Percentiles rank a stretch among this genome's conserved stretches.
phyloP scores from a whole-genome alignment of 345 rosid species.

The Kernera saxatilis region DNA sequence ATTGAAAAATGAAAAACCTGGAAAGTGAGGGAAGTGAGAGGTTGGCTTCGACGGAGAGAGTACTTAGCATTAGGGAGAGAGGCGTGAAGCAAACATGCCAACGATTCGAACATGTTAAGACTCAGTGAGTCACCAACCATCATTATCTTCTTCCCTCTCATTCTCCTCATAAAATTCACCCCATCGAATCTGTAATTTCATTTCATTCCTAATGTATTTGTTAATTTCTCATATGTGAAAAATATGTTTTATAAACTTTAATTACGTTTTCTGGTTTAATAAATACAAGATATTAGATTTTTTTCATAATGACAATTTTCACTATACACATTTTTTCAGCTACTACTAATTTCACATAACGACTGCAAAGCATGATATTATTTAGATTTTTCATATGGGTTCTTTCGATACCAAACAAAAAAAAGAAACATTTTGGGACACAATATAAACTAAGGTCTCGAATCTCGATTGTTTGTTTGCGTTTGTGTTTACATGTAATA shows the following conservation, averaged over 20 bases:
- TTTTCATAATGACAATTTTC: neutral
- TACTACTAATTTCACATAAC: neutral
- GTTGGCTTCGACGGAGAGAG: constrained; percentile 29
- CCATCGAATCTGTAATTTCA: constrained; percentile 66
- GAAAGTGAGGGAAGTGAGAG: constrained; percentile 57
- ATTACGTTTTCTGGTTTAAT: neutral
- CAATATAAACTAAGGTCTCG: neutral
- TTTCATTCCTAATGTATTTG: neutral
- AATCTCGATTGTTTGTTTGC: neutral
- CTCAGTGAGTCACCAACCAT: constrained; percentile 96
- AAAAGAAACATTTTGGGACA: neutral
- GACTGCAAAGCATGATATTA: neutral
- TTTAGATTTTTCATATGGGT: neutral
- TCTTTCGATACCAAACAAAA: neutral
- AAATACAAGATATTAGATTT: neutral
- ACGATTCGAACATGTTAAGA: constrained; percentile 70
- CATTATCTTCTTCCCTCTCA: constrained; percentile 96
- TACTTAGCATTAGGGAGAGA: constrained; percentile 62
- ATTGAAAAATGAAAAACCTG: constrained; percentile 29
- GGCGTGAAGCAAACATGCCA: constrained; percentile 66
- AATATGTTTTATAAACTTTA: neutral
- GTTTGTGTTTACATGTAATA: neutral
- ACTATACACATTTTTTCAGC: neutral
- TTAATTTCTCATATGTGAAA: neutral
- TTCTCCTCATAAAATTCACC: constrained; percentile 52